Base-by-base conservation (phyloP, 805 yeast genomes). In the Wickerhamiella brachini region DNA sequence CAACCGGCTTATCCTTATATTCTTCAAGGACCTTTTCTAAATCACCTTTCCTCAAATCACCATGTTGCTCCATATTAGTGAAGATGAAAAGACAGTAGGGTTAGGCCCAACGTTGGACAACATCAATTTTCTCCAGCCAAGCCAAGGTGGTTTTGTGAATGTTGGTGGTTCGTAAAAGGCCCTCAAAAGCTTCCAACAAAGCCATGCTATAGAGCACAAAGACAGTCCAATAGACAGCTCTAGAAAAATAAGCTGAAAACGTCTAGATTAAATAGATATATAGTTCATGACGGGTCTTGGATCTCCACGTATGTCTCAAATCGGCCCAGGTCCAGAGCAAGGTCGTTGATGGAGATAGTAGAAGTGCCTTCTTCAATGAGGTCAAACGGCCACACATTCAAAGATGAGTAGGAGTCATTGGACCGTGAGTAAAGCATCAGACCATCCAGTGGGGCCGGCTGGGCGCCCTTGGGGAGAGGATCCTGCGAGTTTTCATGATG, bases 1-100 rank as follows among this genome's bases (percentile, higher is more conserved):
- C 95, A 0, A 83, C 72, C 1, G 85, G 68, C 60, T 84, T 84
- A 51, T 77, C 73, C 37, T 73, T 67, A 42, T 70, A 68, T 15
- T 54, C 55, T 15, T 53, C 59, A 6, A 54, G 48, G n/a, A 58
- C 53, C 20, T 57, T 57, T 12, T 57, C 44, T 48, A 58, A 37
- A 21, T 58, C 56, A 7, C 56, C 59, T 29, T 52, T 52, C 26
- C 26, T 5, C 26, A 58, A 37, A 21, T 57, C 56, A 7, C 56
- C 59, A 22, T 52, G 50, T 1, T 52, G 50, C 29, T 56, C 59
- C 31, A 44, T 41, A 44, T 41, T 18, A 41, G 8, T 41, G 18
- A 41, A 17, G 13, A n/a, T 9, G 12, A 31, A 31, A 31, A 31
- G 13, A 10, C 13, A 8, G 26, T 24, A 15, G 38, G 38, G 38